Evolutionary conservation across 2,329 filamentous ascomycete species (phyloP).

Genomic region (Daldinia sp.): DNA sequence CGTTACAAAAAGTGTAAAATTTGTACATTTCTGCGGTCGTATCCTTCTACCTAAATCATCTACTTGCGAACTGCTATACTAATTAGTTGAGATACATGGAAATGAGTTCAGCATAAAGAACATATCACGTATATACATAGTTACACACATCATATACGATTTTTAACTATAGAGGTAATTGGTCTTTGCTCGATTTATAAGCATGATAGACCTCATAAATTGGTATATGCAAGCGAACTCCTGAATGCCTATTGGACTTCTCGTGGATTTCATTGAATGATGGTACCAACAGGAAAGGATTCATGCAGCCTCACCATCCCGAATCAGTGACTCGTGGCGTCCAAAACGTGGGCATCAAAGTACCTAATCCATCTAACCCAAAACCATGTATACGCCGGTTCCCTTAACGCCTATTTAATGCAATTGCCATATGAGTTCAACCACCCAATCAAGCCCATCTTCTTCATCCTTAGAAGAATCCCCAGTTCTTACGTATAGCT

Average conservation of each 20-base stretch:
- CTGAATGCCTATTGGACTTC: not conserved
- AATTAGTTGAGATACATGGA: too few relatives aligned
- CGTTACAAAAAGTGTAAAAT: too few relatives aligned
- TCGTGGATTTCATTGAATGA: not conserved
- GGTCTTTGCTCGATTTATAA: too few relatives aligned
- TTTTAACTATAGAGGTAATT: too few relatives aligned
- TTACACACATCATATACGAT: too few relatives aligned
- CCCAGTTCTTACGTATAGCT: slow-evolving; percentile 65
- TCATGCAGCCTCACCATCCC: not conserved
- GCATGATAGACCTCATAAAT: not conserved
- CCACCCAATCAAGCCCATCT: slow-evolving; percentile 61
- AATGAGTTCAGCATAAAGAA: too few relatives aligned
- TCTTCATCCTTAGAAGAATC: slow-evolving; percentile 56
- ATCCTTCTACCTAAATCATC: too few relatives aligned
- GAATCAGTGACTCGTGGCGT: not conserved
- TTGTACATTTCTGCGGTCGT: too few relatives aligned
- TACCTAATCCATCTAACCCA: not conserved
- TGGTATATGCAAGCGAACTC: not conserved
- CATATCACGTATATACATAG: not conserved
- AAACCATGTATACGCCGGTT: not conserved
- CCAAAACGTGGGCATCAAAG: not conserved
- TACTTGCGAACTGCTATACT: too few relatives aligned
- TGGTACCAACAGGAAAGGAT: not conserved
- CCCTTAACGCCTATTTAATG: slow-evolving; percentile 27
- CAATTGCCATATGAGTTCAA: slow-evolving; percentile 64